Evolutionary conservation across 352 stramenopile species (phyloP), one percentile per base, ranked within the genome.

Genomic region (Peronospora tabacina): DNA sequence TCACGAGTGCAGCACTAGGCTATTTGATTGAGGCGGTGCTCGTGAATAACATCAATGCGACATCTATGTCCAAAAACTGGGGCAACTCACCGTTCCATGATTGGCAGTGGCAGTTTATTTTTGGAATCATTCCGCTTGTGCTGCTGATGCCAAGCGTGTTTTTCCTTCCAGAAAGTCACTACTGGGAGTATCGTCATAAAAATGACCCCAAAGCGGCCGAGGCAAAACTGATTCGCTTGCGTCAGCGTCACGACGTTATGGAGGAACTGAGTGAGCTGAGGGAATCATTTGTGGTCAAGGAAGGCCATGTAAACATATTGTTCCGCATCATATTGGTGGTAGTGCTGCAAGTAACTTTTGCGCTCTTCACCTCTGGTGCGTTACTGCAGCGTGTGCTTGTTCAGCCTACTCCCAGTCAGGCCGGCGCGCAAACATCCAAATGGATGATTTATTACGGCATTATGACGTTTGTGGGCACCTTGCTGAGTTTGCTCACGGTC

Each of bases 101-200:
- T 46, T 94, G 82, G 82, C 78, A 85, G 45, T 82, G 65, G 49
- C 75, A 94, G 42, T 88, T 94, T 49, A 58, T 89, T 22, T 91
- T 82, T 39, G 80, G 80, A 37, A 70, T 68, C 15, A 76, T 89
- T 49, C 80, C 82, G 24, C 44, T 87, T 9, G 63, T 85, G 10
- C 34, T 89, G 24, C 58, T 94, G 24, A 37, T 87, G 19, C 73
- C 75, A 1, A 40, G 61, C 19, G 61, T 75, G 57, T 76, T 75
- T 30, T 75, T 89, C 32, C 39, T 94, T 2, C 82, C 82, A 0
- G 79, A 94, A 49, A 88, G 75, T 39, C 82, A 84, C 10, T 67
- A 84, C 30, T 94, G 82, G 82, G 66, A 84, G 29, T 86, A 82
- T 50, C 75, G 82, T 44, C 66, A 75, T 42, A 67, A 72, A 19